phyloP scores from a whole-genome alignment of 2,329 filamentous ascomycete genomes.

The Nothophoma quercina region DNA sequence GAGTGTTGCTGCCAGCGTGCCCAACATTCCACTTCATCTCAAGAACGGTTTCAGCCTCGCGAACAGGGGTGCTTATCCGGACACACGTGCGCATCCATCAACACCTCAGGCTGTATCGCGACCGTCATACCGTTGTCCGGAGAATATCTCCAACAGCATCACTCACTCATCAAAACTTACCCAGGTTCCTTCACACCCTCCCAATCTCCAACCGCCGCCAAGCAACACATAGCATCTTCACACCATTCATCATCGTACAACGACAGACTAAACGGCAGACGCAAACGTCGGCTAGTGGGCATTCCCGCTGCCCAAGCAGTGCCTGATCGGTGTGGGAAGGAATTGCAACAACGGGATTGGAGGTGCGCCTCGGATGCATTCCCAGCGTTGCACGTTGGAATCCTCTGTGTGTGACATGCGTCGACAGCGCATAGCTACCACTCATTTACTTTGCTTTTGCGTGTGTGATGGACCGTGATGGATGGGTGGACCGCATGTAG shows the following conservation, averaged over 20 bases:
- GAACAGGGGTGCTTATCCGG: no score
- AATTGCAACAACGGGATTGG: slow-evolving; percentile 1
- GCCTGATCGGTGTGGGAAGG: slow-evolving; percentile 14
- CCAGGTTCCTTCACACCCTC: background rate
- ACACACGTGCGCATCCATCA: no score
- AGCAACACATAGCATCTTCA: background rate
- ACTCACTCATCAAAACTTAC: background rate
- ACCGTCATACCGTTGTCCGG: background rate
- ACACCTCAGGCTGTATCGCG: no score
- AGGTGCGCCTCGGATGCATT: slow-evolving; percentile 6
- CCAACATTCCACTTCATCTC: no score
- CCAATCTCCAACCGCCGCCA: background rate
- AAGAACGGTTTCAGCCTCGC: no score
- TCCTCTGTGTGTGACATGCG: slow-evolving; percentile 1
- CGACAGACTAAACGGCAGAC: background rate
- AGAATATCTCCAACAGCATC: background rate
- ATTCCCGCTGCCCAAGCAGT: slow-evolving; percentile 1
- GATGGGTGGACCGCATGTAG: background rate
- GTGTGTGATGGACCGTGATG: background rate
- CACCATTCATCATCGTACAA: slow-evolving; percentile 2
- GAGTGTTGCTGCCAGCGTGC: no score
- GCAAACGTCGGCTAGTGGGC: slow-evolving; percentile 8
- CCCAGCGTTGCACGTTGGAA: background rate
- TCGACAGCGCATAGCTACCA: no score
- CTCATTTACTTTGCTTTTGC: slow-evolving; percentile 8